Conservation (phyloP, 495 filamentous ascomycete genomes). For the Trypethelium eluteriae region DNA sequence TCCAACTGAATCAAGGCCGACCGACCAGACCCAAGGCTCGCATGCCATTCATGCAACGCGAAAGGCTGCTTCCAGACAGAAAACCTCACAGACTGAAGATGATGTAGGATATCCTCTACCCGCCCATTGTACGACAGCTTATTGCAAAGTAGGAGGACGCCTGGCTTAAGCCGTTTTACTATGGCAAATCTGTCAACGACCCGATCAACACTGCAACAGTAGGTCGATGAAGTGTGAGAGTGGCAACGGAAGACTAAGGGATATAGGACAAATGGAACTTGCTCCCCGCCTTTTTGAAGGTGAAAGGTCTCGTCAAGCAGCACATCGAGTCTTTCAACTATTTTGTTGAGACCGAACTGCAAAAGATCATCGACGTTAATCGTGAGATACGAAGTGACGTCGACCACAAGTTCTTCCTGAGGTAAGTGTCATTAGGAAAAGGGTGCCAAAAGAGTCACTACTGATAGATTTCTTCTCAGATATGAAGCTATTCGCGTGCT, state of each 20-base stretch:
- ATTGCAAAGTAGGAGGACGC: conserved; percentile 46
- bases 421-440: neutral
- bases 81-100: neutral
- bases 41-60: neutral
- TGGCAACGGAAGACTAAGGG: neutral
- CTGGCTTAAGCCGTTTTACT: conserved; percentile 89
- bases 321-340: conserved; percentile 99
- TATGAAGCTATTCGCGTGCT: conserved; percentile 84
- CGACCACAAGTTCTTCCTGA: conserved; percentile 72
- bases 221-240: neutral
- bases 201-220: conserved; percentile 78
- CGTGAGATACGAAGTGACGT: conserved; percentile 78
- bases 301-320: conserved; percentile 92
- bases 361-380: conserved; percentile 90
- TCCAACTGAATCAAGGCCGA: neutral
- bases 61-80: neutral
- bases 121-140: neutral
- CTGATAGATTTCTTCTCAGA: conserved; percentile 18
- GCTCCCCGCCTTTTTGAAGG: conserved; percentile 89
- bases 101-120: neutral
- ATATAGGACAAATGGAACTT: conserved; percentile 86
- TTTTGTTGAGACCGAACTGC: conserved; percentile 89
- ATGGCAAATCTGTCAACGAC: conserved; percentile 85
- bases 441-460: neutral
- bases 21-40: neutral